Conservation (phyloP, 2,329 filamentous ascomycete genomes). For the Aureobasidium lini region DNA sequence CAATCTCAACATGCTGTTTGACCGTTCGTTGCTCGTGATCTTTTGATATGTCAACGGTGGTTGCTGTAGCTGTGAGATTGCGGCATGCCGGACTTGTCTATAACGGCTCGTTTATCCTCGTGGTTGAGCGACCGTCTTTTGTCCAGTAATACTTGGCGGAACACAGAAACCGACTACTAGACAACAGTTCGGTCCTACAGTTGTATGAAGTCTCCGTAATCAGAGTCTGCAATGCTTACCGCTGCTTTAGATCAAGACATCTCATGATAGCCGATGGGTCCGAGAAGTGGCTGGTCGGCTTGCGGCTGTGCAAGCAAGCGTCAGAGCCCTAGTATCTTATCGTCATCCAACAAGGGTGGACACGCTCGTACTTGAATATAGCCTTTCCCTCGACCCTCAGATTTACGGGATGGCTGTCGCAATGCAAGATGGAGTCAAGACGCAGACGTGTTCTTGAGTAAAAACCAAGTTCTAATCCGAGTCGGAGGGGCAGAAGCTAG, state of each 20-base stretch:
- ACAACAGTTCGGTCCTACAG: neutral
- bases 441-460: neutral
- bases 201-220: neutral
- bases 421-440: neutral
- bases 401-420: neutral
- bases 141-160: neutral
- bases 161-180: neutral
- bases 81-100: neutral
- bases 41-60: slow-evolving; percentile 6
- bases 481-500: slow-evolving; percentile 8
- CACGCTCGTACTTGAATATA: neutral
- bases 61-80: slow-evolving; percentile 9
- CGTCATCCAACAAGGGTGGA: neutral
- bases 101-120: slow-evolving; percentile 3
- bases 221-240: neutral
- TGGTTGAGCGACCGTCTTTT: neutral
- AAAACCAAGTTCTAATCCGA: neutral
- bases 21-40: slow-evolving; percentile 5
- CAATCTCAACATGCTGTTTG: neutral
- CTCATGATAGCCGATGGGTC: neutral
- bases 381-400: neutral
- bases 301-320: neutral
- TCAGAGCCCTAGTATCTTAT: neutral
- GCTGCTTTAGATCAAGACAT: slow-evolving; percentile 1
- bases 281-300: slow-evolving; percentile 6